Evolutionary conservation across 352 stramenopile genomes (phyloP).

Genomic region (Globisporangium nodosum): DNA sequence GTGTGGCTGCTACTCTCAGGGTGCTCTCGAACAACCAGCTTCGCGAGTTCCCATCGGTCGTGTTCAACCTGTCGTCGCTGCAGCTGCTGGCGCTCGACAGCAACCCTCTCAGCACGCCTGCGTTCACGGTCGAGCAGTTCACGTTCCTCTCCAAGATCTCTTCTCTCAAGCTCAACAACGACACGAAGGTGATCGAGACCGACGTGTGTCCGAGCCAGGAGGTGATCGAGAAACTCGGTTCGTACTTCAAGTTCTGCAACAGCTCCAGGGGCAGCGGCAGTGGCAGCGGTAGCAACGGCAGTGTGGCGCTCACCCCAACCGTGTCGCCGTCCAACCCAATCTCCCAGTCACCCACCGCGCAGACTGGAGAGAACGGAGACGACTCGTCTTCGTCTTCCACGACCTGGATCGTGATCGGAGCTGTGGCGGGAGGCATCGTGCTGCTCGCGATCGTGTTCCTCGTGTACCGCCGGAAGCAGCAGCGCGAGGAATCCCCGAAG

Average conservation of each 20-base stretch:
- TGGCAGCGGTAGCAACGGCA: constrained; percentile 3
- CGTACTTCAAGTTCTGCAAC: constrained; percentile 56
- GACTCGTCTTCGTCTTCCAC: constrained; percentile 14
- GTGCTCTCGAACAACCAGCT: constrained; percentile 50
- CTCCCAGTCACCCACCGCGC: constrained; percentile 2
- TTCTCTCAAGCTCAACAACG: constrained; percentile 48
- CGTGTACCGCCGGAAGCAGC: constrained; percentile 33
- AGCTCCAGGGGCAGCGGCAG: neutral
- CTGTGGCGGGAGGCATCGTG: constrained; percentile 27
- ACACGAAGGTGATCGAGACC: constrained; percentile 25
- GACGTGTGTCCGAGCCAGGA: constrained; percentile 38
- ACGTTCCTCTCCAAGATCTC: constrained; percentile 44
- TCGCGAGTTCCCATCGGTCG: constrained; percentile 28
- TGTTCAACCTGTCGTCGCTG: constrained; percentile 57
- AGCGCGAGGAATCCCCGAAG: constrained; percentile 39
- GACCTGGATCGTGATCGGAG: constrained; percentile 42
- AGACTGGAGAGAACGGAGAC: neutral
- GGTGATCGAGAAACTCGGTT: constrained; percentile 37
- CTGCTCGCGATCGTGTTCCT: constrained; percentile 27
- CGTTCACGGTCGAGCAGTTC: constrained; percentile 41
- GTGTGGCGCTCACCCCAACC: constrained; percentile 3
- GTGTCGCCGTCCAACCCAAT: constrained; percentile 1
- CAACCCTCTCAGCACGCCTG: constrained; percentile 55
- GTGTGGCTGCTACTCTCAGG: constrained; percentile 9
- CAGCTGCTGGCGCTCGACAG: constrained; percentile 32